Base-by-base conservation (phyloP, 352 stramenopile species). In the Globisporangium spiculum region DNA sequence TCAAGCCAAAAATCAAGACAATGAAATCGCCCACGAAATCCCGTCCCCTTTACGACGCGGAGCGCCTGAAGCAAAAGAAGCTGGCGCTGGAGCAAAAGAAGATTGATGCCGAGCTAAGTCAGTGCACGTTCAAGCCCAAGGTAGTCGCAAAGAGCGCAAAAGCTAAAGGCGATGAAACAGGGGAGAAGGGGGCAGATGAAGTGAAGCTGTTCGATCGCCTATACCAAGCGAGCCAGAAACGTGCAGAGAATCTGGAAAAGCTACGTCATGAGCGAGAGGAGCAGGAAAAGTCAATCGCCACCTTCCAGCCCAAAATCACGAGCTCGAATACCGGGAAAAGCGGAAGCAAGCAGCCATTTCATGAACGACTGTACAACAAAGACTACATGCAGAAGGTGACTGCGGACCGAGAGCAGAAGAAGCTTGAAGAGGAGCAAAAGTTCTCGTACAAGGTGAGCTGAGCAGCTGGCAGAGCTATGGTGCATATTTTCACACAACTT, bases 321-420 rank as follows among this genome's bases (percentile, higher is more conserved):
- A 63, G 62, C 14, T 77, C 70, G 7, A 22, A 38, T 18, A 46
- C 44, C 7, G 58, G 24, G 2, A 75, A 75, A 30, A 60, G 68
- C 4, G 30, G 69, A 26, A 66, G 63, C 10, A 89, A 81, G 55
- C 71, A 93, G 41, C 85, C 87, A 16, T 93, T 95, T 50, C 78
- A 93, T 63, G 80, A 92, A 36, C 75, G 87, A 8, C 64, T 95
- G 27, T 95, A 88, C 65, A 89, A 80, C 72, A 95, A 93, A 34
- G 87, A 93, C 46, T 72, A 93, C 50, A 67, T 90, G 71, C 85
- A 91, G 32, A 86, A 83, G 34, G 66, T 92, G 27, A 75, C 77
- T 38, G 76, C 80, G 0, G 79, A 91, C 7, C 79, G 87, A 10
- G 85, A 95, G 67, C 85, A 91, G 61, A 85, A 84, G 54, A 88